A percentile compares a stretch with the other conserved stretches of the same genome.
Conservation (phyloP, 345 rosid genomes). For the Anastatica hierochuntica region DNA sequence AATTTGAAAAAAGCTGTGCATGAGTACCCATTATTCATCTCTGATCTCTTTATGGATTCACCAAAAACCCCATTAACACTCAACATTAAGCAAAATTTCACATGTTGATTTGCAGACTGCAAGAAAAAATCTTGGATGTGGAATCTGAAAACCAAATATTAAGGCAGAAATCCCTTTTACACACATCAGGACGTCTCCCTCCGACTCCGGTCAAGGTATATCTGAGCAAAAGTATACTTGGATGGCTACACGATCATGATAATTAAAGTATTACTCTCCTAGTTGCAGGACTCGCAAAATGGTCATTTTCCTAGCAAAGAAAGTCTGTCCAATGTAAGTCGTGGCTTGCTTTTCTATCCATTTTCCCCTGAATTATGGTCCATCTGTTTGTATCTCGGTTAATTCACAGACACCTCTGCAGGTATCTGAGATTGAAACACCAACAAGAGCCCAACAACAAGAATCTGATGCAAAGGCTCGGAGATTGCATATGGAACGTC, state of each 20-base stretch:
- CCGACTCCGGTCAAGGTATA: conserved; percentile 39
- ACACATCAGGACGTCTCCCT: conserved; percentile 53
- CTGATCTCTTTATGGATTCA: conserved; percentile 4
- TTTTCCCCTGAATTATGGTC: conserved; percentile 4
- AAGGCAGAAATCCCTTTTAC: conserved; percentile 55
- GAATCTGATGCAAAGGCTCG: conserved; percentile 67
- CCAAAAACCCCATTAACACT: neutral
- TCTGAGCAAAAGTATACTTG: conserved; percentile 4
- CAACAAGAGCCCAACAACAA: conserved; percentile 40
- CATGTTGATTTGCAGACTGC: conserved; percentile 50
- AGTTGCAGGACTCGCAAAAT: conserved; percentile 59
- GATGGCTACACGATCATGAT: conserved; percentile 4
- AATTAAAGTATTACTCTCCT: conserved; percentile 6
- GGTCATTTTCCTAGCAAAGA: conserved; percentile 55
- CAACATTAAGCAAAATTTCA: neutral
- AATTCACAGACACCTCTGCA: conserved; percentile 25
- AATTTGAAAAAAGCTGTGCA: conserved; percentile 80
- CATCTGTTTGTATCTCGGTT: neutral
- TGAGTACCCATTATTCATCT: conserved; percentile 38
- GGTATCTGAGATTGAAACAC: conserved; percentile 57
- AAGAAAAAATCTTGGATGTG: conserved; percentile 65
- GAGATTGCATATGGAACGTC: conserved; percentile 62
- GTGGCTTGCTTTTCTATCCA: conserved; percentile 1
- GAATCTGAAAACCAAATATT: conserved; percentile 76
- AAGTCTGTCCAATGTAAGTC: conserved; percentile 40